A percentile compares a stretch with the other conserved stretches of the same genome.
phyloP scores from a whole-genome alignment of 164 flowering plant species.

The Vitis riparia region DNA sequence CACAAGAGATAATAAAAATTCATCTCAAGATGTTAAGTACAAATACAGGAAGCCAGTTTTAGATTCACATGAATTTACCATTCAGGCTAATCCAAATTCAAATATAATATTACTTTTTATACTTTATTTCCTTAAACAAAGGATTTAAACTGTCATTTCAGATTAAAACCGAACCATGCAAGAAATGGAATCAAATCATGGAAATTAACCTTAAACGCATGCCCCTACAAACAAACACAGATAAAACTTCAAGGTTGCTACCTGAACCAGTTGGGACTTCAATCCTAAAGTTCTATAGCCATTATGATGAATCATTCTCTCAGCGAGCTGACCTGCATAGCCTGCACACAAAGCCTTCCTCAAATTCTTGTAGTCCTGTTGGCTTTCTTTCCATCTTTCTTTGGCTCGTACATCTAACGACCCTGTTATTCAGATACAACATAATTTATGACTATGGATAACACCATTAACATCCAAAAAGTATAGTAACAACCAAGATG shows the following conservation, averaged over 20 bases:
- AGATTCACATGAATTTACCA: too few relatives aligned
- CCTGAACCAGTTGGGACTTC: conserved; percentile 88
- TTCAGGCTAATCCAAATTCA: too few relatives aligned
- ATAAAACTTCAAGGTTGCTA: conserved; percentile 14
- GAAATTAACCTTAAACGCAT: neutral
- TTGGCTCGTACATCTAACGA: conserved; percentile 64
- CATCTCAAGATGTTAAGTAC: neutral
- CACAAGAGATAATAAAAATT: neutral
- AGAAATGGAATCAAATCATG: neutral
- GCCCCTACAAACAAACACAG: neutral
- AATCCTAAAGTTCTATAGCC: conserved; percentile 82
- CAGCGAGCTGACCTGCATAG: conserved; percentile 89
- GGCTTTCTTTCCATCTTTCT: conserved; percentile 42
- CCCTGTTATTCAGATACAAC: conserved; percentile 36
- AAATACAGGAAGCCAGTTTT: too few relatives aligned
- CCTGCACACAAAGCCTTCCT: conserved; percentile 85
- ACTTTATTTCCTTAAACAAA: neutral
- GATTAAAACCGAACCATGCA: neutral
- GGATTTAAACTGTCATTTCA: neutral
- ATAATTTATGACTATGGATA: neutral
- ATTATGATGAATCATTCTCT: conserved; percentile 90
- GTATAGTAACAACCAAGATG: neutral
- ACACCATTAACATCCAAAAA: neutral
- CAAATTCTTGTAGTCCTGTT: conserved; percentile 54
- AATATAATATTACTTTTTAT: too few relatives aligned